Evolutionary conservation across 192 early-diverging fungal genomes (phyloP).

Genomic region (Coemansia sp.): DNA sequence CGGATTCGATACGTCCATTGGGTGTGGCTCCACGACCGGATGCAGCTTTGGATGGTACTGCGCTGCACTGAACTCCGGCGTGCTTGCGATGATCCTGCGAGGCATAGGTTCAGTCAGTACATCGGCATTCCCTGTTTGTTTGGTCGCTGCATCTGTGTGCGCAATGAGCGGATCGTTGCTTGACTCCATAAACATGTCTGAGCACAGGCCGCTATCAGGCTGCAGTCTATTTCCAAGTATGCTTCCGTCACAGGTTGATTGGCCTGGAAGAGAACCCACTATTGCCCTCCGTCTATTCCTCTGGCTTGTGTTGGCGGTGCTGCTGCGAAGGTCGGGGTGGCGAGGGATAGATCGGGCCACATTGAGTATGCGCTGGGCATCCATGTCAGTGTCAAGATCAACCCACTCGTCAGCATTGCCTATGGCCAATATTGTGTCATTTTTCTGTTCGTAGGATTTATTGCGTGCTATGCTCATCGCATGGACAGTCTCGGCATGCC

Average conservation of each 20-base stretch:
- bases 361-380: slow-evolving; percentile 16
- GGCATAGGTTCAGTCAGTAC: neutral
- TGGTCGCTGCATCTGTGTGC: neutral
- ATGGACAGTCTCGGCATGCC: slow-evolving; percentile 32
- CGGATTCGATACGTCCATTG: slow-evolving; percentile 33
- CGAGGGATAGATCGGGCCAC: slow-evolving; percentile 34
- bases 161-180: neutral
- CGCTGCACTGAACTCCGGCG: neutral
- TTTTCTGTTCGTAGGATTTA: neutral
- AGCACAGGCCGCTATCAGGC: slow-evolving; percentile 5
- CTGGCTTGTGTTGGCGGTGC: neutral
- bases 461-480: slow-evolving; percentile 18
- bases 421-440: slow-evolving; percentile 22
- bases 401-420: slow-evolving; percentile 12
- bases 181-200: neutral
- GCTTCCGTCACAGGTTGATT: slow-evolving; percentile 2
- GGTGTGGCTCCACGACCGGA: slow-evolving; percentile 29
- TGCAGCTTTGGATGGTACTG: slow-evolving; percentile 36
- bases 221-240: slow-evolving; percentile 31
- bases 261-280: slow-evolving; percentile 1
- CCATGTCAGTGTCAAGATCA: neutral
- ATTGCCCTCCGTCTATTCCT: neutral
- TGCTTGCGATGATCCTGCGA: neutral
- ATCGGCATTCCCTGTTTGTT: too few relatives aligned
- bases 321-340: slow-evolving; percentile 19